Percentiles rank a stretch among this genome's conserved stretches.
These are phyloP conservation scores for Termitomyces sp. DNA, from an alignment of 768 basidiomycete genomes.

Conservation along the genomic window DNA sequence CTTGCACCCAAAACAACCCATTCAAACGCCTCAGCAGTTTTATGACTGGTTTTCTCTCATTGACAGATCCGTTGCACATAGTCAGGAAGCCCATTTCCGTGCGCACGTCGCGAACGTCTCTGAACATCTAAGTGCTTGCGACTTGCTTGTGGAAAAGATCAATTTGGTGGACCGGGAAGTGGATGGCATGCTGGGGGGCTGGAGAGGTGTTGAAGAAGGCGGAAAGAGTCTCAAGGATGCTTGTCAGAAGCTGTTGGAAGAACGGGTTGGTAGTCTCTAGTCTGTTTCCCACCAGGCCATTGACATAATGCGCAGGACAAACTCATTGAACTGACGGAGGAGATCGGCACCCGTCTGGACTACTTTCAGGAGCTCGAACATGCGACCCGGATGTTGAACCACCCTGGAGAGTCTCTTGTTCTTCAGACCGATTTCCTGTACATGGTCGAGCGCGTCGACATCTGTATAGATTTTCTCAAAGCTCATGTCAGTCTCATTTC, in stretches of 20 bases:
- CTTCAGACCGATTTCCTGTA: slow-evolving; percentile 88
- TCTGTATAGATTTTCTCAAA: slow-evolving; percentile 88
- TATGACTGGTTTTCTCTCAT: slow-evolving; percentile 94
- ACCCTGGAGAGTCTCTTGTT: slow-evolving; percentile 89
- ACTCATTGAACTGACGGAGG: slow-evolving; percentile 74
- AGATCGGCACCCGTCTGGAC: slow-evolving; percentile 73
- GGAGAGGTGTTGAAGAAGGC: slow-evolving; percentile 89
- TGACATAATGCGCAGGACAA: slow-evolving; percentile 48
- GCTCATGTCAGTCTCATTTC: slow-evolving; percentile 60
- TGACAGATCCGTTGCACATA: slow-evolving; percentile 85
- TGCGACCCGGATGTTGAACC: slow-evolving; percentile 90
- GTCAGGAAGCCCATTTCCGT: slow-evolving; percentile 90
- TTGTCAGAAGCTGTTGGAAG: slow-evolving; percentile 84
- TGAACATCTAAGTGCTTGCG: slow-evolving; percentile 74
- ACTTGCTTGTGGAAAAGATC: slow-evolving; percentile 64
- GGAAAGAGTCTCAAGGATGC: slow-evolving; percentile 88
- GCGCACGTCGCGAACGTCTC: slow-evolving; percentile 75
- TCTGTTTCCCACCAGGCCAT: neutral
- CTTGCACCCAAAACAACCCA: slow-evolving; percentile 69
- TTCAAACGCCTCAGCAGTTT: slow-evolving; percentile 92
- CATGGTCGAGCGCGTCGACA: slow-evolving; percentile 94
- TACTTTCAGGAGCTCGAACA: slow-evolving; percentile 95
- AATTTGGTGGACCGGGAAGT: slow-evolving; percentile 72
- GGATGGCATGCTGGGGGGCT: slow-evolving; percentile 75
- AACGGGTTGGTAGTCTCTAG: slow-evolving; percentile 56